Base-by-base conservation (phyloP, 495 filamentous ascomycete species). In the Choiromyces venosus region DNA sequence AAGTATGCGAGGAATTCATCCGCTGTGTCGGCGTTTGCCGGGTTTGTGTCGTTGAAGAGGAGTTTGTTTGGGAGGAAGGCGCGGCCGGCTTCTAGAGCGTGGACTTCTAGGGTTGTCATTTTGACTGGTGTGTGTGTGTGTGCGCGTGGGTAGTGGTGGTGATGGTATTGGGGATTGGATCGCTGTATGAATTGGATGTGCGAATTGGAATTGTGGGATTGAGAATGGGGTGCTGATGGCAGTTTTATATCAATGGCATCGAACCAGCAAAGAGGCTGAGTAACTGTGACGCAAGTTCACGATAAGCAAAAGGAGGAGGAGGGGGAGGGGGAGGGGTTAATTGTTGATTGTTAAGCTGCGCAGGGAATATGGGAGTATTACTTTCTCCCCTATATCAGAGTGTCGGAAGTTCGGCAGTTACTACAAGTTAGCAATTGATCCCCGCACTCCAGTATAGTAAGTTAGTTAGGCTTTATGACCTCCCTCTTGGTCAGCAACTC, bases 11-110 rank as follows among this genome's bases (percentile, higher is more conserved):
- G 73, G 38, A 74, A 70, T 36, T 35, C 14, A 12, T 71, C 37
- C 25, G n/a, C 25, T 0, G 64, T 70, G 37, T 74, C 36, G 29
- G 37, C 69, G 7, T 72, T 65, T 35, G 42, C 69, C 19, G 65
- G 73, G 37, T 69, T 72, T 42, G 42, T 52, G 37, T 74, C 69
- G 37, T 19, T 39, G 68, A 74, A 74, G 37, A 74, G 69, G 40
- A 68, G 65, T 67, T 44, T 72, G 6, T 71, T 25, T 0, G 42
- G 18, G 12, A 74, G 70, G 36, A 42, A 35, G 19, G 36, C 69
- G 16, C 21, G n/a, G 25, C 39, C 73, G 29, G 69, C 37, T 21
- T 67, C 44, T 7, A 74, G 65, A 8, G 69, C 40, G 67, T 66
- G 71, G 37, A 68, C 73, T 68, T 72, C 73, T 7, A 74, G 37